These are phyloP conservation scores for Metschnikowia orientalis DNA, from an alignment of 805 yeast species.

Conservation along the genomic window DNA sequence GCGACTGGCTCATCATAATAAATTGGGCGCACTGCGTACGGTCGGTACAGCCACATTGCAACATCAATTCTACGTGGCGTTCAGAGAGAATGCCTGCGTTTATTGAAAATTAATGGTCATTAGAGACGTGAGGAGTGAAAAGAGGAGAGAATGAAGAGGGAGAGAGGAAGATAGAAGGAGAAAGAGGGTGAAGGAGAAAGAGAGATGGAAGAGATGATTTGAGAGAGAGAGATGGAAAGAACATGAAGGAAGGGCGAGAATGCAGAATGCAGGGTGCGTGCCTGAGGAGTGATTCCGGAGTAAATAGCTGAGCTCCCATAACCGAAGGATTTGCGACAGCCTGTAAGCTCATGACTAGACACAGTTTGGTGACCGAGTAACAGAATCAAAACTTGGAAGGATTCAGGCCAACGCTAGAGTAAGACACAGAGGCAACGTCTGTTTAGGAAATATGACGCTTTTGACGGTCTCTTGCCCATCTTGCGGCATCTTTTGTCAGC, in stretches of 20 bases:
- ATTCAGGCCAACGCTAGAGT: slow-evolving; percentile 79
- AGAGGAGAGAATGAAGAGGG: slow-evolving; percentile 5
- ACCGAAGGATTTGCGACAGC: too few species aligned
- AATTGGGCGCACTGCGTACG: too few species aligned
- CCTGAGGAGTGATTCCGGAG: too few species aligned
- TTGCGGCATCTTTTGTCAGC: slow-evolving; percentile 82
- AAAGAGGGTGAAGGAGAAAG: slow-evolving; percentile 1
- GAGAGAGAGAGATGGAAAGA: slow-evolving; percentile 6
- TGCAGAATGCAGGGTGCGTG: too few species aligned
- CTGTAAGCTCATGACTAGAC: slow-evolving; percentile 79
- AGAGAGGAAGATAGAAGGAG: neutral
- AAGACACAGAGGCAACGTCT: slow-evolving; percentile 54
- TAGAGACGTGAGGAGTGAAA: slow-evolving; percentile 5
- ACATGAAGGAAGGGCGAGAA: slow-evolving; percentile 8
- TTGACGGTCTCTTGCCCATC: slow-evolving; percentile 94
- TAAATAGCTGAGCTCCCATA: too few species aligned
- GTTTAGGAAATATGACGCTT: slow-evolving; percentile 33
- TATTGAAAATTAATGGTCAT: too few species aligned
- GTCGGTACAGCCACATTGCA: too few species aligned
- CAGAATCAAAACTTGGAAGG: slow-evolving; percentile 62
- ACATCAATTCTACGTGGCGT: too few species aligned
- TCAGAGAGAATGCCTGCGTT: too few species aligned
- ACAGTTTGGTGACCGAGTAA: slow-evolving; percentile 58
- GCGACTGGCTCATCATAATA: too few species aligned
- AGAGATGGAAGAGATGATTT: slow-evolving; percentile 10